Percentiles rank a stretch among this genome's conserved stretches.
These are phyloP conservation scores for Solanum hybrid DNA, from an alignment of 305 asterid genomes.

Conservation along the genomic window DNA sequence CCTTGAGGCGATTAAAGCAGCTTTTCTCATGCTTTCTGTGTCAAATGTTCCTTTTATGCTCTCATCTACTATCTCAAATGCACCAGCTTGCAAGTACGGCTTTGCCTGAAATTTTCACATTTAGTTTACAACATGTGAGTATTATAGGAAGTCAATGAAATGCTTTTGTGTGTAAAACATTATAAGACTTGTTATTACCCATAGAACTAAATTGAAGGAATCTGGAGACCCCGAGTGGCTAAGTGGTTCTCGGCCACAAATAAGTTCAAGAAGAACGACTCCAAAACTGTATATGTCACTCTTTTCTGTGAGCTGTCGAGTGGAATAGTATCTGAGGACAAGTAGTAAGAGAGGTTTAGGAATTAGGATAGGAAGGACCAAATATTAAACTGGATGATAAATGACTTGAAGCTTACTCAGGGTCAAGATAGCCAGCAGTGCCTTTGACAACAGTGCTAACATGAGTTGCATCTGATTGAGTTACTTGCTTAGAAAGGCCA, in stretches of 20 bases:
- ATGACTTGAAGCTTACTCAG: slow-evolving; percentile 43
- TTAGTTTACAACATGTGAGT: slow-evolving; percentile 2
- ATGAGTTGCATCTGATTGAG: slow-evolving; percentile 74
- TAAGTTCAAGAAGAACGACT: slow-evolving; percentile 87
- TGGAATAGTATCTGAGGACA: slow-evolving; percentile 63
- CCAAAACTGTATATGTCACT: slow-evolving; percentile 93
- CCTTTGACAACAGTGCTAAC: slow-evolving; percentile 85
- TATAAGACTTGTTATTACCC: slow-evolving; percentile 38
- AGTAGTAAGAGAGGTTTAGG: neutral
- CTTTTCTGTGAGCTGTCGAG: slow-evolving; percentile 82
- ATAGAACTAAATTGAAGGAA: slow-evolving; percentile 78
- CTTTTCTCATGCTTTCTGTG: slow-evolving; percentile 79
- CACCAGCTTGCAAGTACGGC: slow-evolving; percentile 94
- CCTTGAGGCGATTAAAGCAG: slow-evolving; percentile 72
- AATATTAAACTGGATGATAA: neutral
- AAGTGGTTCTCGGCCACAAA: slow-evolving; percentile 89
- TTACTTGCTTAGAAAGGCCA: slow-evolving; percentile 84
- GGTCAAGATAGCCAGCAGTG: slow-evolving; percentile 97
- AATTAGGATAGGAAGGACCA: neutral
- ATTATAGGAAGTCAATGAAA: neutral
- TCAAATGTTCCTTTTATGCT: slow-evolving; percentile 63
- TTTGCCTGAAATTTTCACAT: slow-evolving; percentile 54
- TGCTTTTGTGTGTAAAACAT: neutral
- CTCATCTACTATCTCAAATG: slow-evolving; percentile 89
- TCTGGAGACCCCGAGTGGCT: slow-evolving; percentile 85